Evolutionary conservation across 306 rosid species (phyloP), one percentile per base, ranked within the genome.

Genomic region (Datisca glomerata): DNA sequence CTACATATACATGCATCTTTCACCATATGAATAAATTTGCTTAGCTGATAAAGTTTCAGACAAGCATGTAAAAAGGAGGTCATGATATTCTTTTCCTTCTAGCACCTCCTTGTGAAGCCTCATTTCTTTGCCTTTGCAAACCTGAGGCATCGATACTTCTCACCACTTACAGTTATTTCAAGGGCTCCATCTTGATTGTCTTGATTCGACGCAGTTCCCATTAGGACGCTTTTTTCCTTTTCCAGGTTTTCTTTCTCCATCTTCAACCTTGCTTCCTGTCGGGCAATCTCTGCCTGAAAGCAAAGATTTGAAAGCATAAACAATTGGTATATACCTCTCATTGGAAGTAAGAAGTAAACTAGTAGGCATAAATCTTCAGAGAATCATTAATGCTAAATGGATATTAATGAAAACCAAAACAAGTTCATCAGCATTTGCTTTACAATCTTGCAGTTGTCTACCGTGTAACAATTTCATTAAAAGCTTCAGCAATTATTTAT

Each of bases 151-250:
- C 97, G 67, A 63, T 89, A 89, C 50, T 89, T 89, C 63, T 89
- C 97, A 18, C 95, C 98, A 4, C 95, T 84, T n/a, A 89, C 98
- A 38, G 95, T 89, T 47, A 89, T 89, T 71, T 89, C 98, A 48
- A 89, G 93, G 34, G 93, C 95, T 46, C 92, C 98, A 34, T 89
- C 93, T 64, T 76, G 98, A 49, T 75, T 89, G 55, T 89, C 98
- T 66, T 78, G 98, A 71, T 66, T 84, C 28, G 95, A 89, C 4
- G 98, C 98, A 34, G 98, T 80, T 55, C 98, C 98, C 95, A 84
- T 84, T 17, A 84, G 69, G 45, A 89, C 86, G 41, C 98, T 89
- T 54, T 84, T 89, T 69, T 89, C 98, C 52, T 84, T 89, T 64
- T 89, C 98, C 4, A 89, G 93, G 68, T 89, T 89, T 43, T 89